A percentile compares a stretch with the other conserved stretches of the same genome.
These are phyloP conservation scores for Atkinsonella texensis DNA, from an alignment of 2,329 filamentous ascomycete genomes.

Conservation along the genomic window DNA sequence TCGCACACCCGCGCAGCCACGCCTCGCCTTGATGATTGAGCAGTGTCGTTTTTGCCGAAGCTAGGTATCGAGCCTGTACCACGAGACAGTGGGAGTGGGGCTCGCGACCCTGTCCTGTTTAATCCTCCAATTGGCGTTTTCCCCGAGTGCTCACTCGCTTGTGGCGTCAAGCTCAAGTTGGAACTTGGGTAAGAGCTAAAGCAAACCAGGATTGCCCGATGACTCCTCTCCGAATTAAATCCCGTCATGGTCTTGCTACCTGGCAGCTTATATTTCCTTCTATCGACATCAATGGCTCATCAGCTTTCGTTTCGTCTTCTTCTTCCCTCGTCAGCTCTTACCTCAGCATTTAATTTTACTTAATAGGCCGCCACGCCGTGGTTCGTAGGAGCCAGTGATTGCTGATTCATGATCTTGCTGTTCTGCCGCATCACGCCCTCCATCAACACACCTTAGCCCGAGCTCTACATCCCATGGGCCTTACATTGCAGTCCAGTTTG, in stretches of 20 bases:
- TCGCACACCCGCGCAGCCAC: too few relatives aligned
- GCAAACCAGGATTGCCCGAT: conserved; percentile 3
- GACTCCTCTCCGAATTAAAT: conserved; percentile 5
- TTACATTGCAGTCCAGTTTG: neutral
- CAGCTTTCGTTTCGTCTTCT: neutral
- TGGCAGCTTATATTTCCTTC: neutral
- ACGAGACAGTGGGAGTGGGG: neutral
- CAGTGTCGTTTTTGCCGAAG: too few relatives aligned
- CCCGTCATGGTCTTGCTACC: neutral
- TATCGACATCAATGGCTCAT: neutral
- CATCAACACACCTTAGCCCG: neutral
- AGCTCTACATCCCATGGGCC: neutral
- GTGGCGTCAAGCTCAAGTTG: neutral
- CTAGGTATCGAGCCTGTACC: too few relatives aligned
- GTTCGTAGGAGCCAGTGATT: neutral
- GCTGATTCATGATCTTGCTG: neutral
- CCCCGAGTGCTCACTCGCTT: neutral
- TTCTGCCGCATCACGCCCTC: neutral
- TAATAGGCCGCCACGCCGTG: neutral
- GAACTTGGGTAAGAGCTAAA: conserved; percentile 1
- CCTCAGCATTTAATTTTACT: neutral
- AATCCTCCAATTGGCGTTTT: neutral
- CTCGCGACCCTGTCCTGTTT: neutral
- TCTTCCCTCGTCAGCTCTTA: neutral
- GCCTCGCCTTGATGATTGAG: too few relatives aligned